Base-by-base conservation (phyloP, 495 filamentous ascomycete genomes). In the Aspergillus nidulans region DNA sequence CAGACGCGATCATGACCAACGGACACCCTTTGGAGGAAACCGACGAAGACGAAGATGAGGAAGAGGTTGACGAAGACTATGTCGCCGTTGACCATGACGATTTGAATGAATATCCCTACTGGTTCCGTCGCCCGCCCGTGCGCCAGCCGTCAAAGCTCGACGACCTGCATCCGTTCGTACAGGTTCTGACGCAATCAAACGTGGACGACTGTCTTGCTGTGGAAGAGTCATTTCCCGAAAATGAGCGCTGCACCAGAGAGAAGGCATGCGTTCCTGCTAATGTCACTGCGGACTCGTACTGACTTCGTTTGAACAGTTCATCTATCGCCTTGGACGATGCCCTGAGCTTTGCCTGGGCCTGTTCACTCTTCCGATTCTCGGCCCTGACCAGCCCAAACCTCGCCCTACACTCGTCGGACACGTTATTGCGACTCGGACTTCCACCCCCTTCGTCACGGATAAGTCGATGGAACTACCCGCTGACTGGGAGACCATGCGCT, bases 281-380 rank as follows among this genome's bases (percentile, higher is more conserved):
- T 9, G 15, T 49, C 10, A 32, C 4, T 32, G 21, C 5, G 5
- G 10, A 41, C 9, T 16, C 15, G 30, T 32, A 19, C 53, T 56
- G 13, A 56, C 36, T 28, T 21, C 3, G 1, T 20, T 20, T 30
- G 19, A 40, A 26, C 48, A 96, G 92, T 86, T 96, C 60, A 71
- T 79, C 23, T 96, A 96, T 65, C 89, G 91, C 49, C 83, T 97
- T 15, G 81, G 77, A 15, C 76, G 75, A 59, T 92, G 88, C 63
- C 83, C 86, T n/a, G 87, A 92, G 60, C 80, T 96, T 36, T 85
- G 80, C 63, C 69, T 94, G 38, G 92, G 92, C 26, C 73, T 97
- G 53, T 96, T 87, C 81, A 86, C 76, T 40, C 76, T 83, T 25
- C 72, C 68, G 30, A 63, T 78, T 50, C 60, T 75, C 24, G 70